These are phyloP conservation scores for Rubia peregrina DNA, from an alignment of 305 asterid genomes.

Conservation along the genomic window DNA sequence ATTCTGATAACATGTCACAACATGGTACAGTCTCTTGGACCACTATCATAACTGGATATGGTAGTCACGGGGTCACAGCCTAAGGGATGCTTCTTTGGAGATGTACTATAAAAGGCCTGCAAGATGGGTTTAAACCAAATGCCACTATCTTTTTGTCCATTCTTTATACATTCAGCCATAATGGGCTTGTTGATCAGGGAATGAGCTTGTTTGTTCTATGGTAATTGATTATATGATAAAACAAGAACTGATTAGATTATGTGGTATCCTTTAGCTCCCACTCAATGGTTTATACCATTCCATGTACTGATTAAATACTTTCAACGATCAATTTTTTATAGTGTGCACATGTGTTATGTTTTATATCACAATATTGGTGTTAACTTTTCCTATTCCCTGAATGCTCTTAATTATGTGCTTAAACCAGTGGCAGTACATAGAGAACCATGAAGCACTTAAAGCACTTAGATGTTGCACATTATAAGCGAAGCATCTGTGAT, in stretches of 20 bases:
- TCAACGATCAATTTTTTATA: too few relatives aligned
- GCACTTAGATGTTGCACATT: too few relatives aligned
- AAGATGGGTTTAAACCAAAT: slow-evolving; percentile 44
- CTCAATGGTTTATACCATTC: too few relatives aligned
- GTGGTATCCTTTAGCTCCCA: too few relatives aligned
- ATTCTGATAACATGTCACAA: slow-evolving; percentile 45
- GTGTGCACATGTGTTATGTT: too few relatives aligned
- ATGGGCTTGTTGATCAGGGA: slow-evolving; percentile 63
- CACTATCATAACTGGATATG: slow-evolving; percentile 70
- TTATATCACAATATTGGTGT: too few relatives aligned
- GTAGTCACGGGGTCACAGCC: slow-evolving; percentile 47
- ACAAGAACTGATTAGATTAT: slow-evolving; percentile 31
- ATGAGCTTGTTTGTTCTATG: slow-evolving; percentile 61
- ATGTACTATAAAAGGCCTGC: slow-evolving; percentile 43
- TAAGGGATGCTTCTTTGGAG: slow-evolving; percentile 56
- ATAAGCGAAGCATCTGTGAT: too few relatives aligned
- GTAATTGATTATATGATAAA: slow-evolving; percentile 40
- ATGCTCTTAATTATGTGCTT: too few relatives aligned
- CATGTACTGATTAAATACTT: too few relatives aligned
- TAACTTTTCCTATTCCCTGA: too few relatives aligned
- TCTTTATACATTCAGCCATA: slow-evolving; percentile 69
- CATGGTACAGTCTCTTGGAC: slow-evolving; percentile 72
- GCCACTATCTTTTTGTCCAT: slow-evolving; percentile 49
- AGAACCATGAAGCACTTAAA: too few relatives aligned
- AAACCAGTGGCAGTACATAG: too few relatives aligned